Evolutionary conservation across 495 filamentous ascomycete species (phyloP), one percentile per base, ranked within the genome.

Genomic region (Penicillium cosmopolitanum): DNA sequence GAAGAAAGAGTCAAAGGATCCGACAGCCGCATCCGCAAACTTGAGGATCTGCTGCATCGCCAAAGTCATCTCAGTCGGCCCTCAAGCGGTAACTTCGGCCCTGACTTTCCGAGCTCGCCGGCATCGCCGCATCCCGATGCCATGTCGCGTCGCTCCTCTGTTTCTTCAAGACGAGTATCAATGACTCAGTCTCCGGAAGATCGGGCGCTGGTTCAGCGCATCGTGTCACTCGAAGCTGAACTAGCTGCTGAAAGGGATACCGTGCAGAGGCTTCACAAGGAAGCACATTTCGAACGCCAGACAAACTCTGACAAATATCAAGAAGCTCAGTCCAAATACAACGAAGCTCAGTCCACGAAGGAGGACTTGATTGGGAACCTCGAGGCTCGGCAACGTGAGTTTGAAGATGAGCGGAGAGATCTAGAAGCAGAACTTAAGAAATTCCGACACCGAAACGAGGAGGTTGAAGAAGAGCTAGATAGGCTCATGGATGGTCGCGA

Each of bases 341-440:
- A 94, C 59, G 92, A 96, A 68, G 90, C 82, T 13, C 88, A 91
- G 60, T 93, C 90, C 3, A 99, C 90, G 0, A 99, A 99, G 73
- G 86, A 90, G 66, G 95, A 99, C 66, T 84, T 99, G 1, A 85
- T 99, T 69, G 89, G 90, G 42, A 99, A 99, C 66, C 87, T 99
- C 70, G 92, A 97, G 65, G 90, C 93, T 34, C 84, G 92, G 34
- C 91, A 96, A 68, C 85, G 86, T 31, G 94, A 98, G 67, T 97
- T 97, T 66, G 81, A 89, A 44, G 86, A 86, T 53, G 93, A 98
- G 71, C 85, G 94, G 23, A 89, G 86, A 64, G 87, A 84, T 10
- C 79, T 97, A 16, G 89, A 96, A 63, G 76, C 82, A 16, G 92
- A 98, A 72, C 84, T 93, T 52, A 86, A 85, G 54, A 84, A 85